A percentile compares a stretch with the other conserved stretches of the same genome.
phyloP scores from a whole-genome alignment of 2,329 filamentous ascomycete species.

The Zopfia rhizophila region DNA sequence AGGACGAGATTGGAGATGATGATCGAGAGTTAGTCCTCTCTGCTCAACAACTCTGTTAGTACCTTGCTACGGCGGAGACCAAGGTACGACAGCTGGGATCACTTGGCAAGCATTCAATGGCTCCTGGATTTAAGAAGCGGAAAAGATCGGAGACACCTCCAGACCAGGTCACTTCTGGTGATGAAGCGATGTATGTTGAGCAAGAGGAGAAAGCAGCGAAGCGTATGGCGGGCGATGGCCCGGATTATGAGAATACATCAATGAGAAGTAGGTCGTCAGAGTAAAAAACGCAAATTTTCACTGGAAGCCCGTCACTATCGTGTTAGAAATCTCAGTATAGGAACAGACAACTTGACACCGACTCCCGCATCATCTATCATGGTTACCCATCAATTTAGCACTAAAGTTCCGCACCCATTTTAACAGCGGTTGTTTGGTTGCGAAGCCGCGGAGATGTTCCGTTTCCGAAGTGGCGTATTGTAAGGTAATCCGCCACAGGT shows the following conservation, averaged over 20 bases:
- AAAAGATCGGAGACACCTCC: slow-evolving; percentile 28
- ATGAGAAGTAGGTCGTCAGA: slow-evolving; percentile 8
- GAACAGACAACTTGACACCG: too few species aligned
- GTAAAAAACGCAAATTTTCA: slow-evolving; percentile 15
- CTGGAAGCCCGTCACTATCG: too few species aligned
- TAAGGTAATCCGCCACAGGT: too few species aligned
- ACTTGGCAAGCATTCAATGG: slow-evolving; percentile 22
- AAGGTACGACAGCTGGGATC: slow-evolving; percentile 16
- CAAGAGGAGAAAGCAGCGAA: slow-evolving; percentile 32
- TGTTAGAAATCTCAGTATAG: too few species aligned
- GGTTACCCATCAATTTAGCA: too few species aligned
- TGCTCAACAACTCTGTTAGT: slow-evolving; percentile 23
- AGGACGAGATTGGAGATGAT: slow-evolving; percentile 15
- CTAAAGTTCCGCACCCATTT: too few species aligned
- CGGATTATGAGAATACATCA: slow-evolving; percentile 19
- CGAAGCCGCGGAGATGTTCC: too few species aligned
- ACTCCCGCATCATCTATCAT: too few species aligned
- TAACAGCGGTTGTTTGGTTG: too few species aligned
- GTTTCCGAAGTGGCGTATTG: too few species aligned
- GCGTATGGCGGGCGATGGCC: slow-evolving; percentile 13
- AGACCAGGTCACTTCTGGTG: slow-evolving; percentile 24
- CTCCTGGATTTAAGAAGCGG: slow-evolving; percentile 28
- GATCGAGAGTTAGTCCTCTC: slow-evolving; percentile 19
- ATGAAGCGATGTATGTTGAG: slow-evolving; percentile 31
- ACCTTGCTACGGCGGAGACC: slow-evolving; percentile 22